Base-by-base conservation (phyloP, 2,329 filamentous ascomycete species). In the Fusarium praegraminearum region DNA sequence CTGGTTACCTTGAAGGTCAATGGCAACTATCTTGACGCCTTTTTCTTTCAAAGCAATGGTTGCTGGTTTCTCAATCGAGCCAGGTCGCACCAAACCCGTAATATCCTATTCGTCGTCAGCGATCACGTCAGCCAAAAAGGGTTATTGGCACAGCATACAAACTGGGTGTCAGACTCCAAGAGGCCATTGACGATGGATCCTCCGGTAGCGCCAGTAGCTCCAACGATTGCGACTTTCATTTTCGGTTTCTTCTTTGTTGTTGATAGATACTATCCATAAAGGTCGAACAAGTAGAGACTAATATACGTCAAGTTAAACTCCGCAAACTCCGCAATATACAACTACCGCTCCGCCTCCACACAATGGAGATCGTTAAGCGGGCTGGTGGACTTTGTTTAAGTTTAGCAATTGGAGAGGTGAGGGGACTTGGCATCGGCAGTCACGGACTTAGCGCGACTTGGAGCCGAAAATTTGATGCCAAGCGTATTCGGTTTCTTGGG, bases 31-130 rank as follows among this genome's bases (percentile, higher is more conserved):
- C 20, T 80, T 75, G 22, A 87, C 75, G 4, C 85, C 84, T 10
- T 76, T 78, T 5, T 79, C 74, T 65, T 77, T 69, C 22, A 88
- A 76, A 0, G 73, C 74, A 4, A 76, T 55, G 38, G 82, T 80
- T 18, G 79, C 79, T 4, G 83, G 80, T 55, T 85, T 88, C 24
- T 80, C 69, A n/a, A 82, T 68, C 2, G 85, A 87, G 5, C 78
- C 70, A 11, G 81, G 80, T 20, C 85, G 82, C 10, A 82, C 77
- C 15, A 88, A 77, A 22, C 81, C 81, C n/a, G 79, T 80, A 8
- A 87, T 78, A 16, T 85, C 80, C 85, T 67, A 45, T 28, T 6
- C 7, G 8, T 8, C 5, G 33, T 62, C 18, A 62, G 26, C 22
- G 1, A 10, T 24, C n/a, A 5, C 22, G 2, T 26, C 16, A 20